Percentiles rank a stretch among this genome's conserved stretches.
These are phyloP conservation scores for Miscanthus lutarioriparius DNA, from an alignment of 176 grass and related monocot genomes.

Conservation along the genomic window DNA sequence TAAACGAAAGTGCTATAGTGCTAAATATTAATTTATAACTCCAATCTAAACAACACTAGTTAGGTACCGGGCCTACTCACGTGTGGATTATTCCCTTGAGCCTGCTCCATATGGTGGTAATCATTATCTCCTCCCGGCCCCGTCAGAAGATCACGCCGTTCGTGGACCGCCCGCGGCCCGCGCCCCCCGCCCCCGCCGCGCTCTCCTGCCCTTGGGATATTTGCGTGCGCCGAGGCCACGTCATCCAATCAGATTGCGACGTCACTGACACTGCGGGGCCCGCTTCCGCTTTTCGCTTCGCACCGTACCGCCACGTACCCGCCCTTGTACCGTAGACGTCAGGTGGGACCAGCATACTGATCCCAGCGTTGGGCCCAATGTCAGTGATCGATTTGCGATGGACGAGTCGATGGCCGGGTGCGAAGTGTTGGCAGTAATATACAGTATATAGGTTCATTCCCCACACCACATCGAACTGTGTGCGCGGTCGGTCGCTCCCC, in stretches of 20 bases:
- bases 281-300: background rate
- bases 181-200: background rate
- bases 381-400: fast-evolving
- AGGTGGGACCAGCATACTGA: background rate
- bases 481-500: conserved; percentile 5
- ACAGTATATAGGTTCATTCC: background rate
- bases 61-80: background rate
- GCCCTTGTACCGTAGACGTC: too few species aligned
- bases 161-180: background rate
- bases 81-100: conserved; percentile 11
- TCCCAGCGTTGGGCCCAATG: fast-evolving
- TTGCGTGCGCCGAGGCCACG: conserved; percentile 22
- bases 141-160: conserved; percentile 25
- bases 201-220: background rate
- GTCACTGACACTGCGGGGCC: conserved; percentile 22
- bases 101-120: conserved; percentile 16
- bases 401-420: background rate
- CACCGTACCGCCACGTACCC: background rate
- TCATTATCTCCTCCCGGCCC: conserved; percentile 15
- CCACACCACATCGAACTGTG: background rate
- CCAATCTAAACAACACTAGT: too few species aligned
- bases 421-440: background rate
- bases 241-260: conserved; percentile 21
- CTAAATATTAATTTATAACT: too few species aligned
- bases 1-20: too few species aligned